A percentile compares a stretch with the other conserved stretches of the same genome.
These are phyloP conservation scores for Saccharomycopsis schoenii DNA, from an alignment of 805 yeast genomes.

Conservation along the genomic window DNA sequence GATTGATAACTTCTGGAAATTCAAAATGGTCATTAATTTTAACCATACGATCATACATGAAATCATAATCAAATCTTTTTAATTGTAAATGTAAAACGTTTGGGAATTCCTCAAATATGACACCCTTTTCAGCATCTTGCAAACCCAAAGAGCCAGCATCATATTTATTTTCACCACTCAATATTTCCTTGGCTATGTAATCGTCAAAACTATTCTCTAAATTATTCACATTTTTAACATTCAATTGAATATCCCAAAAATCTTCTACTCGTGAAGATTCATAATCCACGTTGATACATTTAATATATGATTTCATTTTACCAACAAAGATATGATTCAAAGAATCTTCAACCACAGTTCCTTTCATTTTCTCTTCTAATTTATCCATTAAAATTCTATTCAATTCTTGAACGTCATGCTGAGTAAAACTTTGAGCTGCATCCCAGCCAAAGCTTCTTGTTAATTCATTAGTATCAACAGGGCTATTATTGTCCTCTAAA, in stretches of 20 bases:
- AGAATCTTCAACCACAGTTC: slow-evolving; percentile 66
- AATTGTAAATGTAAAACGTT: slow-evolving; percentile 88
- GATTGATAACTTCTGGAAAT: slow-evolving; percentile 74
- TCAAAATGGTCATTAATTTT: slow-evolving; percentile 90
- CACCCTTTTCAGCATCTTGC: slow-evolving; percentile 96
- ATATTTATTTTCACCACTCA: slow-evolving; percentile 93
- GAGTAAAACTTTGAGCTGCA: slow-evolving; percentile 87
- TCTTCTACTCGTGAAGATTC: slow-evolving; percentile 90
- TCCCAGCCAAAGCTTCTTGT: slow-evolving; percentile 98
- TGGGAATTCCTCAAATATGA: slow-evolving; percentile 82
- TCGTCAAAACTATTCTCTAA: slow-evolving; percentile 71
- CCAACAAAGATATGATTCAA: slow-evolving; percentile 86
- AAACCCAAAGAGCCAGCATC: slow-evolving; percentile 62
- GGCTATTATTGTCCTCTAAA: slow-evolving; percentile 59
- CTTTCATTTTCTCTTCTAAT: slow-evolving; percentile 84
- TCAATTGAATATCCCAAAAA: slow-evolving; percentile 96
- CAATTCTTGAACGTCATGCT: slow-evolving; percentile 96
- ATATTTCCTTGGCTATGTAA: slow-evolving; percentile 78
- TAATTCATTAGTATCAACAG: slow-evolving; percentile 77
- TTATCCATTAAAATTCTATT: slow-evolving; percentile 93
- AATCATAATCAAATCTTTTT: slow-evolving; percentile 91
- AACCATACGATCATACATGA: slow-evolving; percentile 75
- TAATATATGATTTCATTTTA: slow-evolving; percentile 88
- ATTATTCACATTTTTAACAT: slow-evolving; percentile 73
- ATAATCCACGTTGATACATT: slow-evolving; percentile 86